Percentiles rank a stretch among this genome's conserved stretches.
Evolutionary conservation across 2,329 filamentous ascomycete species (phyloP).

Genomic region (Fusarium sp.): DNA sequence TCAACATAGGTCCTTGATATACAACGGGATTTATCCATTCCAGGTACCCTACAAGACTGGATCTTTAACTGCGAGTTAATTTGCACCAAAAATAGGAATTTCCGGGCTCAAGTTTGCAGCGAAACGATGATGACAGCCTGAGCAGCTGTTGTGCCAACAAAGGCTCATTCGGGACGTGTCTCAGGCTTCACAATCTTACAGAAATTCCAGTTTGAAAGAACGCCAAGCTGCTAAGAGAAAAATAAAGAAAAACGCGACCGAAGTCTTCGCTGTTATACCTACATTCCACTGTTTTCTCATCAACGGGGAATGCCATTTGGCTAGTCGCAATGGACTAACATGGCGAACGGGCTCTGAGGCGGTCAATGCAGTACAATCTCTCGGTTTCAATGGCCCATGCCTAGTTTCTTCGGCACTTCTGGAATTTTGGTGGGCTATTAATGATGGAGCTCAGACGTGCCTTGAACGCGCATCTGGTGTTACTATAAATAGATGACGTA

Average conservation of each 20-base stretch:
- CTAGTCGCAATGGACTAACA: not conserved
- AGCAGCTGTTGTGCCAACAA: not conserved
- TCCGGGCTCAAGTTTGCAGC: too few species aligned
- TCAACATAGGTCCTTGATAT: not conserved
- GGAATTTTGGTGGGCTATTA: not conserved
- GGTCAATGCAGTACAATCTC: not conserved
- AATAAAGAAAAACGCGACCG: not conserved
- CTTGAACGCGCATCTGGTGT: not conserved
- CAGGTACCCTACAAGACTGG: not conserved
- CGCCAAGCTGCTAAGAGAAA: too few species aligned
- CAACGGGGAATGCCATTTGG: not conserved
- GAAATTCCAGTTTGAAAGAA: too few species aligned
- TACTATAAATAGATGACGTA: not conserved
- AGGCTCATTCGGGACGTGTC: not conserved
- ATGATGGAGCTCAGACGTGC: not conserved
- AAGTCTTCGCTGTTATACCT: not conserved
- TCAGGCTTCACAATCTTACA: not conserved
- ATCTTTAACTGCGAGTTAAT: not conserved
- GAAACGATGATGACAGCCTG: not conserved
- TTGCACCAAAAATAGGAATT: not conserved
- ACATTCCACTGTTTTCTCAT: not conserved
- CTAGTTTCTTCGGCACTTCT: not conserved
- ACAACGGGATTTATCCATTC: not conserved
- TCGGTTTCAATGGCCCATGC: not conserved
- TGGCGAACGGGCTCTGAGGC: not conserved